These are phyloP conservation scores for Parsonsia alboflavescens DNA, from an alignment of 257 asterid species.

Conservation along the genomic window DNA sequence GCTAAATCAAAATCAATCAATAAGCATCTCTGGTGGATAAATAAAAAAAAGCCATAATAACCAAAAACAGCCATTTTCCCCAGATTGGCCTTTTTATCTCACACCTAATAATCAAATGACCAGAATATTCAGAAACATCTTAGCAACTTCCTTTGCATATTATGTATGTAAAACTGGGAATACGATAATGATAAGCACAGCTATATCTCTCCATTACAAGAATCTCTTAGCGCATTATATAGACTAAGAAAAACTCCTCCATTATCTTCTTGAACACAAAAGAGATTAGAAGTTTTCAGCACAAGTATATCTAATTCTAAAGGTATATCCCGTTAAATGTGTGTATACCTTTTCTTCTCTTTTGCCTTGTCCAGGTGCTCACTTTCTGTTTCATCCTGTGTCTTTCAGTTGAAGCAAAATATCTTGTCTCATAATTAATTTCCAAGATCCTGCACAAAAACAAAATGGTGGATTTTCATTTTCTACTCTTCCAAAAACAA, in stretches of 20 bases:
- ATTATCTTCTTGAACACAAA: background rate
- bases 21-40: too few relatives aligned
- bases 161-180: too few relatives aligned
- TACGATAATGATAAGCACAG: background rate
- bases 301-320: background rate
- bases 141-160: background rate
- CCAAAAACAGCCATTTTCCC: too few relatives aligned
- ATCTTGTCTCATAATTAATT: background rate
- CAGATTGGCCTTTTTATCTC: too few relatives aligned
- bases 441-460: slow-evolving; percentile 1
- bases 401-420: background rate
- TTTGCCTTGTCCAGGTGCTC: background rate
- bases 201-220: background rate
- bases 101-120: too few relatives aligned
- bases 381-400: background rate
- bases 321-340: background rate
- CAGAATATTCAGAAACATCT: background rate
- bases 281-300: background rate
- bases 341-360: background rate
- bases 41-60: too few relatives aligned
- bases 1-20: too few relatives aligned
- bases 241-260: background rate
- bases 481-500: too few relatives aligned
- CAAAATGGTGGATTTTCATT: too few relatives aligned
- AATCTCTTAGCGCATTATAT: background rate